A percentile compares a stretch with the other conserved stretches of the same genome.
Evolutionary conservation across 2,329 filamentous ascomycete species (phyloP).

Genomic region (Pseudocercospora ulei): DNA sequence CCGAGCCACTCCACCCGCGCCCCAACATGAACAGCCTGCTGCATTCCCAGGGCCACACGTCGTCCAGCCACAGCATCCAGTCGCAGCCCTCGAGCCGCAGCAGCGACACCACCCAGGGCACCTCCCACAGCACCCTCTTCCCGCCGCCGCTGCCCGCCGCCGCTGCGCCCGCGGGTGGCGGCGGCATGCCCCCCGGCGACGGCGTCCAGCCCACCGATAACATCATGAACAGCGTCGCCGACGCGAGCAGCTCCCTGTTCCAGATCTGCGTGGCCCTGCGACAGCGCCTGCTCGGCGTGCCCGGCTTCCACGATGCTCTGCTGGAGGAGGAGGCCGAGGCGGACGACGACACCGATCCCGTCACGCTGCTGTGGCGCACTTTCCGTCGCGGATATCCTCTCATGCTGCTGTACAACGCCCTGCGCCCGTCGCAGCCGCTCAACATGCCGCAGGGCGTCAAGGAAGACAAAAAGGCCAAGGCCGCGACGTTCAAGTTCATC

Average conservation of each 20-base stretch:
- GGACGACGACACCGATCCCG: conserved; percentile 62
- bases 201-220: conserved; percentile 71
- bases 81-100: conserved; percentile 41
- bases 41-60: conserved; percentile 40
- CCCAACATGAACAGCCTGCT: conserved; percentile 31
- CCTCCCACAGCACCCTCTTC: conserved; percentile 41
- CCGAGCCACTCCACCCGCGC: conserved; percentile 9
- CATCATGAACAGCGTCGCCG: conserved; percentile 94
- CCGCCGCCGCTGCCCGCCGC: conserved; percentile 28
- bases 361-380: conserved; percentile 82
- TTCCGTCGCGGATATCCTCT: conserved; percentile 76
- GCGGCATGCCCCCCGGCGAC: conserved; percentile 35
- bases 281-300: conserved; percentile 70
- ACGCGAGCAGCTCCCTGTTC: conserved; percentile 83
- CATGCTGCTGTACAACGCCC: conserved; percentile 77
- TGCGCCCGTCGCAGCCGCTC: conserved; percentile 60
- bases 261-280: conserved; percentile 86
- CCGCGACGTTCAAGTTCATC: conserved; percentile 84
- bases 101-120: conserved; percentile 43
- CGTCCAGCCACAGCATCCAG: conserved; percentile 41
- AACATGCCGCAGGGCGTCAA: conserved; percentile 41
- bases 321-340: conserved; percentile 61
- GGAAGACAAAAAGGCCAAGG: conserved; percentile 71
- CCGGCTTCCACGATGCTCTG: conserved; percentile 68
- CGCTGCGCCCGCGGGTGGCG: conserved; percentile 27